These are phyloP conservation scores for Aspergillus neoniger DNA, from an alignment of 2,329 filamentous ascomycete species.

Conservation along the genomic window DNA sequence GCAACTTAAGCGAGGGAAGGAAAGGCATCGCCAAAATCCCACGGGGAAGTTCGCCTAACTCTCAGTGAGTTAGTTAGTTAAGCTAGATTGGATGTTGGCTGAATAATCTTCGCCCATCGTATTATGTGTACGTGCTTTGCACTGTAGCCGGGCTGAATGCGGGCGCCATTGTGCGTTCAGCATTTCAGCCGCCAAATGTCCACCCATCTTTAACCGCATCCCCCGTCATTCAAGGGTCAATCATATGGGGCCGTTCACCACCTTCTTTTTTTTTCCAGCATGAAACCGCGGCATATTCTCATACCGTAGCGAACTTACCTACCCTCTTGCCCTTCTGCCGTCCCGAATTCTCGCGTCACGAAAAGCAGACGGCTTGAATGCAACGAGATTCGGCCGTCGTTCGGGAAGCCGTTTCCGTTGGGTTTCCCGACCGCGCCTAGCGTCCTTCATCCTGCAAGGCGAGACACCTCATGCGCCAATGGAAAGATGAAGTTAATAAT, in stretches of 20 bases:
- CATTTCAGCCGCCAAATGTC: conserved; percentile 8
- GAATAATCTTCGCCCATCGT: neutral
- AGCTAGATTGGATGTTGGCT: neutral
- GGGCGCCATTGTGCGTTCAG: conserved; percentile 12
- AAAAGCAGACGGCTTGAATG: neutral
- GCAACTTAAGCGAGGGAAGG: conserved; percentile 10
- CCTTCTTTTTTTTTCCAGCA: neutral
- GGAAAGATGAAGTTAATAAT: neutral
- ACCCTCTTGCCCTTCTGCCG: neutral
- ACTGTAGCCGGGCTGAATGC: conserved; percentile 1
- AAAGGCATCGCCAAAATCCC: conserved; percentile 2
- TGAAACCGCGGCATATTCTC: neutral
- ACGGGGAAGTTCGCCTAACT: conserved; percentile 10
- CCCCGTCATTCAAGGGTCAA: conserved; percentile 5
- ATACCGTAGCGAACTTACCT: neutral
- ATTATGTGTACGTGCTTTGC: too few species aligned
- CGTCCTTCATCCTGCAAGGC: conserved; percentile 11
- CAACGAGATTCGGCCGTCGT: conserved; percentile 3
- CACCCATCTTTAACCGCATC: neutral
- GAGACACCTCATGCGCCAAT: conserved; percentile 10
- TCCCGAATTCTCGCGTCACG: neutral
- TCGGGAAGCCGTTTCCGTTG: conserved; percentile 16
- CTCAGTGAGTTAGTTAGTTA: neutral
- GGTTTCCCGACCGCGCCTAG: conserved; percentile 13
- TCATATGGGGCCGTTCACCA: neutral